These are phyloP conservation scores for Endocalyx cinctus DNA, from an alignment of 2,329 filamentous ascomycete species.

Conservation along the genomic window DNA sequence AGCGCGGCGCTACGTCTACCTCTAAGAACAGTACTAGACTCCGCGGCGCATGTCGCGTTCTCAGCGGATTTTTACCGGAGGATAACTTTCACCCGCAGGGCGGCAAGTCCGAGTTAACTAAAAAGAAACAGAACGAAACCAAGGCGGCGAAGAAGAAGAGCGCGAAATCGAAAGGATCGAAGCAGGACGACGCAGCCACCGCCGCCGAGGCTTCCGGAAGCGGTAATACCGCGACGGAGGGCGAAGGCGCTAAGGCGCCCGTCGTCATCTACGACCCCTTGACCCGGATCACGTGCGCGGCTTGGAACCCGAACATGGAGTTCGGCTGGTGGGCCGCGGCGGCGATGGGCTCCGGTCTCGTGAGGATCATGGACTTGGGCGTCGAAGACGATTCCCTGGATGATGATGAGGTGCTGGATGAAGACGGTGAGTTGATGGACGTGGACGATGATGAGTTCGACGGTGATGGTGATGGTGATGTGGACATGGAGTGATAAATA, in stretches of 20 bases:
- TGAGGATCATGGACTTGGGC: conserved; percentile 63
- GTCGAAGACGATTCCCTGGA: conserved; percentile 27
- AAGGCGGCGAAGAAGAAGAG: conserved; percentile 31
- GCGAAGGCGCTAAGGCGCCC: conserved; percentile 25
- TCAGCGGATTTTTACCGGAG: conserved; percentile 48
- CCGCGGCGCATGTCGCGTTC: conserved; percentile 47
- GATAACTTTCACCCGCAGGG: conserved; percentile 43
- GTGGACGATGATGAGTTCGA: conserved; percentile 8
- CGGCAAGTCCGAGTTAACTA: conserved; percentile 26
- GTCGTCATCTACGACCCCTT: conserved; percentile 56
- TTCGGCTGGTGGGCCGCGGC: conserved; percentile 64
- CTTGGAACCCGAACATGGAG: conserved; percentile 65
- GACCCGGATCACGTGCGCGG: conserved; percentile 56
- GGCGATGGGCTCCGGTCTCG: conserved; percentile 61
- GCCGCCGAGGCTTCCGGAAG: conserved; percentile 4
- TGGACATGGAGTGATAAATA: conserved; percentile 8
- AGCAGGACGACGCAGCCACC: conserved; percentile 24
- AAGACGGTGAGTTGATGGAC: conserved; percentile 6
- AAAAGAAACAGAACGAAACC: conserved; percentile 23
- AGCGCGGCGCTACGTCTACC: conserved; percentile 21
- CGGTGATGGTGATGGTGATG: conserved; percentile 7
- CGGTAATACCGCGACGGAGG: conserved; percentile 25
- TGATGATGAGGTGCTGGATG: conserved; percentile 7
- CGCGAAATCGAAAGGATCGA: conserved; percentile 15
- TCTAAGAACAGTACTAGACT: too few relatives aligned